A percentile compares a stretch with the other conserved stretches of the same genome.
phyloP scores from a whole-genome alignment of 805 yeast genomes.

The Pichia membranifaciens region DNA sequence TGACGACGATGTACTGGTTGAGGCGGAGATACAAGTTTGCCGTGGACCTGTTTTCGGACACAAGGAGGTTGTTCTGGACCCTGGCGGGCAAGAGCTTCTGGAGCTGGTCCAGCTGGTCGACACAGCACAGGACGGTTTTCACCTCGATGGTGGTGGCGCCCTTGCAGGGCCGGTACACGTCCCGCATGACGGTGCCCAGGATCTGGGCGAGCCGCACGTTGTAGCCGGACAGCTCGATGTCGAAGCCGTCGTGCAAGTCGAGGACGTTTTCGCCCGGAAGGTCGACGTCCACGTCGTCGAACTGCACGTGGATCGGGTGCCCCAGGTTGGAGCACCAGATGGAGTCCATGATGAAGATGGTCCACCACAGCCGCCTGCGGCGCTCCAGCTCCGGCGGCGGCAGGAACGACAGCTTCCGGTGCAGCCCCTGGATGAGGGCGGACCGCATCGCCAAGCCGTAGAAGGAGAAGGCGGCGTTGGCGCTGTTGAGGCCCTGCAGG shows the following conservation, averaged over 20 bases:
- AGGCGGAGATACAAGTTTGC: slow-evolving; percentile 29
- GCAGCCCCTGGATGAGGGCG: slow-evolving; percentile 27
- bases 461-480: slow-evolving; percentile 27
- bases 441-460: slow-evolving; percentile 30
- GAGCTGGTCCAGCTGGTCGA: slow-evolving; percentile 22
- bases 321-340: slow-evolving; percentile 31
- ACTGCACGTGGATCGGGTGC: slow-evolving; percentile 30
- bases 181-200: slow-evolving; percentile 25
- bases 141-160: slow-evolving; percentile 22
- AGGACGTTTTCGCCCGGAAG: slow-evolving; percentile 15
- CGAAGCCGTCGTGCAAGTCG: slow-evolving; percentile 27
- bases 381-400: slow-evolving; percentile 24
- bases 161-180: slow-evolving; percentile 21
- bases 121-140: slow-evolving; percentile 20
- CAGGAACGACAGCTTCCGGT: slow-evolving; percentile 17
- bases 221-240: slow-evolving; percentile 21
- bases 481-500: slow-evolving; percentile 31
- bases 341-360: slow-evolving; percentile 29
- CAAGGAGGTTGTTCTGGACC: slow-evolving; percentile 16
- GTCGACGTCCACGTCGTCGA: slow-evolving; percentile 27
- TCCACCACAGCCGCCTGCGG: slow-evolving; percentile 34
- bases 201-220: slow-evolving; percentile 18
- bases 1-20: slow-evolving; percentile 30
- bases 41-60: slow-evolving; percentile 20
- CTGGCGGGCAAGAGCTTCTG: slow-evolving; percentile 21